These are phyloP conservation scores for Dactylellina sp. DNA, from an alignment of 2,329 filamentous ascomycete species.

Conservation along the genomic window DNA sequence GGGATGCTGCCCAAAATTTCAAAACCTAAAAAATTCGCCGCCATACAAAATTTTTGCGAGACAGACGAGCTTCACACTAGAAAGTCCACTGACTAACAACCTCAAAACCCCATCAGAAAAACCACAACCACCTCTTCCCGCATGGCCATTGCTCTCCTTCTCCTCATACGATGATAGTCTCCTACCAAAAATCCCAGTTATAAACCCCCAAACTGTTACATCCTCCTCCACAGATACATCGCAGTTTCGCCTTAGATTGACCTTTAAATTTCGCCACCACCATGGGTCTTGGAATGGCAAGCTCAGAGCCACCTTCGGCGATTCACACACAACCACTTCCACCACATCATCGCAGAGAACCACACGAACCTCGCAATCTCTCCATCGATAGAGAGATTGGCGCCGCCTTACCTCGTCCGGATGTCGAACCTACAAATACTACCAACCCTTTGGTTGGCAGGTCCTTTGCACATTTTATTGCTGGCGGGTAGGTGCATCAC, in stretches of 20 bases:
- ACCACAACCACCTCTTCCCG: slow-evolving; percentile 7
- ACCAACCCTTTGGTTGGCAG: slow-evolving; percentile 66
- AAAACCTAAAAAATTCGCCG: slow-evolving; percentile 45
- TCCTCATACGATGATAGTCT: slow-evolving; percentile 37
- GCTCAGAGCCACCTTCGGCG: slow-evolving; percentile 28
- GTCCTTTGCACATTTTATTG: slow-evolving; percentile 91
- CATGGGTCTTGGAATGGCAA: slow-evolving; percentile 47
- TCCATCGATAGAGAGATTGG: slow-evolving; percentile 55
- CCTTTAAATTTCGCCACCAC: slow-evolving; percentile 1
- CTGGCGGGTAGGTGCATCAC: slow-evolving; percentile 77
- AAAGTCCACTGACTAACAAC: slow-evolving; percentile 14
- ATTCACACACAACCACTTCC: slow-evolving; percentile 27
- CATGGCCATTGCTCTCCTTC: not conserved
- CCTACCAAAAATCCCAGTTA: slow-evolving; percentile 6
- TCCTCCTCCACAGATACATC: not conserved
- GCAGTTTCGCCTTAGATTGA: not conserved
- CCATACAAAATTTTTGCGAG: slow-evolving; percentile 45
- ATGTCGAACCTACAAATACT: slow-evolving; percentile 49
- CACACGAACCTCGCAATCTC: slow-evolving; percentile 44
- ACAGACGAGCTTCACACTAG: slow-evolving; percentile 24
- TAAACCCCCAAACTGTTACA: not conserved
- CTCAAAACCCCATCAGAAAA: slow-evolving; percentile 21
- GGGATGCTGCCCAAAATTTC: slow-evolving; percentile 41
- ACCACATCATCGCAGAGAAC: slow-evolving; percentile 32
- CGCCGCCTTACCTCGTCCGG: slow-evolving; percentile 45